Evolutionary conservation across 1,284 basidiomycete genomes (phyloP), one percentile per base, ranked within the genome.

Genomic region (Dichomitus squalens): DNA sequence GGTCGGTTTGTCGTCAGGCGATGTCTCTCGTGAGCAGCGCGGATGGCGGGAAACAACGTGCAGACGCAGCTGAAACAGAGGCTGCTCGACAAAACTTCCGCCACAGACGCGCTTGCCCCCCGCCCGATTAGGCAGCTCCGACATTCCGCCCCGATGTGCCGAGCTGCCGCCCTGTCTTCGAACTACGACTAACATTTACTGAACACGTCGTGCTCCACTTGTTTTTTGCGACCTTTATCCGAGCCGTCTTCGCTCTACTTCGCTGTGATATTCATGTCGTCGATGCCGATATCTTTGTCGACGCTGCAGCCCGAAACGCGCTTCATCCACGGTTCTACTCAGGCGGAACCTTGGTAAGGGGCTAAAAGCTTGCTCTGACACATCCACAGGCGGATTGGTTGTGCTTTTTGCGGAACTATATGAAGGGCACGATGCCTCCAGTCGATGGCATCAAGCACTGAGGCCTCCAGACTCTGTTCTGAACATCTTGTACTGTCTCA

Each of bases 1-100:
- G 85, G 86, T 86, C 85, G 69, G 53, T 53, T 46, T 33, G 41
- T 59, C 46, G 59, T 61, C 60, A 58, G 59, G 49, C 55, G 58
- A 53, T 44, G 51, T 29, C 47, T 49, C 56, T 43, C 52, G 54
- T 59, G 60, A 65, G 21, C 60, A 59, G 55, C 58, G 44, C 59
- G 60, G 54, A 61, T 54, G 59, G 56, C 49, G 59, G 55, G 29
- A 46, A 47, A 27, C 29, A 47, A 11, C 8, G 58, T 44, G 57
- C 50, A 46, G 52, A 23, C 35, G 44, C 35, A 41, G 25, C 47
- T 33, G 41, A 47, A 46, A 33, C 33, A 46, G 44, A n/a, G 46
- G 44, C 29, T 27, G 18, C 29, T 18, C 51, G 47, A 35, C 53
- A 57, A 63, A 62, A 63, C 50, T 58, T 60, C 51, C 55, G 53